Evolutionary conservation across 352 stramenopile genomes (phyloP), one percentile per base, ranked within the genome.

Genomic region (Globisporangium middletonii): DNA sequence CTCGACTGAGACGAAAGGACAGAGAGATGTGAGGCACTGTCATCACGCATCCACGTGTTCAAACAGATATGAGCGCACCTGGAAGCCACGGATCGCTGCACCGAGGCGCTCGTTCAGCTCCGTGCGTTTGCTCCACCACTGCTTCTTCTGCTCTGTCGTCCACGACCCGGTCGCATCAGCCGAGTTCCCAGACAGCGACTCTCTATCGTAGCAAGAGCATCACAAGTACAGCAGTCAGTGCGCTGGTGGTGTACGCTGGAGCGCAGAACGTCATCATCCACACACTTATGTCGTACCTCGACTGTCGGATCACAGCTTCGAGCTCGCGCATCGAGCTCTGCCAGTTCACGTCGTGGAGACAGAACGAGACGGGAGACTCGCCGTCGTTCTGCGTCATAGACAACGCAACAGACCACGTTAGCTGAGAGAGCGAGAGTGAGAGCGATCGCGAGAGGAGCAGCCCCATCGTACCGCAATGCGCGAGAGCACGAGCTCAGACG

Each of bases 121-220:
- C 12, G 84, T 81, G 52, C 85, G 76, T 38, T 62, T 83, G 56
- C 62, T 69, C 85, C 85, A 94, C 85, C 85, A 94, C 27, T 73
- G 51, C n/a, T 83, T 88, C 59, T 92, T 93, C 45, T 82, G 72
- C 11, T 83, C 63, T 2, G 69, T 57, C 19, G 59, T 71, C 83
- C 77, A 92, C 37, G 69, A 67, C 6, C 69, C 60, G 13, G 77
- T 68, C 58, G 78, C 76, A 55, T 89, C 64, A 13, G 60, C 72
- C 4, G 73, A 79, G 45, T 92, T 70, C 0, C 79, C 81, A 44
- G 74, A 84, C 27, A 94, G 62, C 26, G 77, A 77, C 19, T 72
- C 55, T 44, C 83, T 94, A 19, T 47, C 19, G 18, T 13, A 38
- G 33, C 33, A 26, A 53, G 57, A 19, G 37, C 13, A 45, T 8